Conservation (phyloP, 1,284 basidiomycete species). For the Pisolithus thermaeus region DNA sequence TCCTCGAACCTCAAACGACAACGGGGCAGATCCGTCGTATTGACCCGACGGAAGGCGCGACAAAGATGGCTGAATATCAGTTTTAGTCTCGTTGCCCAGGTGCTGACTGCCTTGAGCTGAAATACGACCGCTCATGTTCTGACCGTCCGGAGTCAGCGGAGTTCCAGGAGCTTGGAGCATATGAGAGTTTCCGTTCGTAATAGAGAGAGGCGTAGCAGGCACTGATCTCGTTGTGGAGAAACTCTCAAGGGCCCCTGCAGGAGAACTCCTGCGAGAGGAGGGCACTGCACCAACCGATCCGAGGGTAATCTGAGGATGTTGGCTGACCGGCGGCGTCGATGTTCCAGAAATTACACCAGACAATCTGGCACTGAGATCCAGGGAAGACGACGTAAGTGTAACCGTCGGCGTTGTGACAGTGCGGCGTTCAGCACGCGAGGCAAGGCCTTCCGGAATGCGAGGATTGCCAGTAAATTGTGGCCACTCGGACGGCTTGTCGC, state of each 20-base stretch:
- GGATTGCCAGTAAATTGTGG: constrained; percentile 73
- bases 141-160: constrained; percentile 57
- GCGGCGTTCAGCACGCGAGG: constrained; percentile 53
- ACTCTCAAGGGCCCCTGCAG: constrained; percentile 54
- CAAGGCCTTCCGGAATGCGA: constrained; percentile 51
- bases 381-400: constrained; percentile 47
- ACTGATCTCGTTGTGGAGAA: constrained; percentile 66
- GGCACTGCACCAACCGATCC: constrained; percentile 32
- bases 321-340: constrained; percentile 57
- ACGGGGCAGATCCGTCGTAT: constrained; percentile 50
- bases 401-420: constrained; percentile 70
- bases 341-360: constrained; percentile 47
- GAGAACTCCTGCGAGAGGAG: constrained; percentile 66
- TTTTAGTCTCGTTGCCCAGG: constrained; percentile 42
- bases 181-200: constrained; percentile 42
- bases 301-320: constrained; percentile 51
- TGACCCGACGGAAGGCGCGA: constrained; percentile 58
- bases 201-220: constrained; percentile 64
- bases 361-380: constrained; percentile 44
- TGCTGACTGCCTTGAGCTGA: constrained; percentile 46
- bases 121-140: constrained; percentile 54
- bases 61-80: constrained; percentile 63
- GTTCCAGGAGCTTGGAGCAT: constrained; percentile 65
- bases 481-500: constrained; percentile 88
- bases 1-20: constrained; percentile 46